Evolutionary conservation across 441 rosid genomes (phyloP).

Genomic region (Kokia cookei): DNA sequence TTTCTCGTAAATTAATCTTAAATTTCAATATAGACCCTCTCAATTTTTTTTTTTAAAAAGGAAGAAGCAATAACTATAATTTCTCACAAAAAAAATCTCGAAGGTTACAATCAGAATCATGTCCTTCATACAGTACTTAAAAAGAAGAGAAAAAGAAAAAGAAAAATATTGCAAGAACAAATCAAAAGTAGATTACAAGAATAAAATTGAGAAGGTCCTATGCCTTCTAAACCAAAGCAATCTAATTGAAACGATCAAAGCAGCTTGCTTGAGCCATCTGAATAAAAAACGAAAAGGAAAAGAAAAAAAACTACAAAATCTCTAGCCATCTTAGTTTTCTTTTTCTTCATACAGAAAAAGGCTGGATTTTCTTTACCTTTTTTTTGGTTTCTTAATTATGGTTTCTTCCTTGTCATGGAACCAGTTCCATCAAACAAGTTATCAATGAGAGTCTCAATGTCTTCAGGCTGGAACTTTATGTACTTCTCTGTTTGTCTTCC

Average conservation of each 20-base stretch:
- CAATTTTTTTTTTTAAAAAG: no score
- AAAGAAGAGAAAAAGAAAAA: not conserved
- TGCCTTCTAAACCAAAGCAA: not conserved
- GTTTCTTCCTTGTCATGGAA: slow-evolving; percentile 37
- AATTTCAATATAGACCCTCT: no score
- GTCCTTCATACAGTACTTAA: not conserved
- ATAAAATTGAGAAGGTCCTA: not conserved
- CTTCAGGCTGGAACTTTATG: slow-evolving; percentile 81
- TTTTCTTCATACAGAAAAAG: not conserved
- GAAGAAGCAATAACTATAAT: not conserved
- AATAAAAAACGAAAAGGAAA: not conserved
- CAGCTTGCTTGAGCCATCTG: not conserved
- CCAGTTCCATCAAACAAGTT: slow-evolving; percentile 71
- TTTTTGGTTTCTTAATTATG: slow-evolving; percentile 1
- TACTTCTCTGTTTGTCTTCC: slow-evolving; percentile 93
- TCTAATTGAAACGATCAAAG: not conserved
- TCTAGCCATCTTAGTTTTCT: not conserved
- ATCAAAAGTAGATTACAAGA: not conserved
- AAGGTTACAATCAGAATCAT: not conserved
- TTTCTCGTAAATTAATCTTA: no score
- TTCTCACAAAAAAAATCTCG: not conserved
- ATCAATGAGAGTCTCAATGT: slow-evolving; percentile 64
- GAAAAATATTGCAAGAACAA: not conserved
- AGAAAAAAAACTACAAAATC: not conserved
- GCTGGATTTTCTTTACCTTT: not conserved